These are phyloP conservation scores for Amphichorda felina DNA, from an alignment of 2,329 filamentous ascomycete genomes.

Conservation along the genomic window DNA sequence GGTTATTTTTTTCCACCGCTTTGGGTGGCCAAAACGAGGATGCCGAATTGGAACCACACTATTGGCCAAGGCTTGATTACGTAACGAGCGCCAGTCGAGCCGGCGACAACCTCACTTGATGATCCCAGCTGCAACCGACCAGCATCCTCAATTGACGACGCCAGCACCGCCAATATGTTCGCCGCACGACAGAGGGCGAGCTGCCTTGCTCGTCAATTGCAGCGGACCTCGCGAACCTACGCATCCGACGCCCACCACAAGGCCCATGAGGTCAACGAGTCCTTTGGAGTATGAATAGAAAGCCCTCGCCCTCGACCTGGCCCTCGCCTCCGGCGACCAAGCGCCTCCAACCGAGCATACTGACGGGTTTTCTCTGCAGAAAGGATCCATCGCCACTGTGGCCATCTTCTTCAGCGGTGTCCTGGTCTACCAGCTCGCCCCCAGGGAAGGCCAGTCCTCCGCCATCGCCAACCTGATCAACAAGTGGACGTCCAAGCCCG, in stretches of 20 bases:
- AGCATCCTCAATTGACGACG: conserved; percentile 15
- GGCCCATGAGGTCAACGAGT: conserved; percentile 36
- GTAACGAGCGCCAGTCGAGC: background rate
- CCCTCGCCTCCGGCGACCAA: too few species aligned
- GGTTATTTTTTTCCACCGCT: too few species aligned
- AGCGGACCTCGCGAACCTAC: conserved; percentile 33
- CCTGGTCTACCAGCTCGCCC: conserved; percentile 35
- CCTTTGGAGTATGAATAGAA: conserved; percentile 38
- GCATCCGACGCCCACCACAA: conserved; percentile 39
- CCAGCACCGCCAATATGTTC: conserved; percentile 21
- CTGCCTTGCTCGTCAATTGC: conserved; percentile 22
- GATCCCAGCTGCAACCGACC: background rate
- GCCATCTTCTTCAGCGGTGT: conserved; percentile 30
- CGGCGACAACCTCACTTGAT: conserved; percentile 2
- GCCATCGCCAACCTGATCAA: conserved; percentile 31
- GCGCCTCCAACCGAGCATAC: too few species aligned
- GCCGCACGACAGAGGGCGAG: conserved; percentile 32
- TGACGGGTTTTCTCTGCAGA: conserved; percentile 17
- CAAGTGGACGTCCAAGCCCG: conserved; percentile 32
- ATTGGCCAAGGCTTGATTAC: background rate
- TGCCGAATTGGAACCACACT: background rate
- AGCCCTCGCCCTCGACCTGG: conserved; percentile 7
- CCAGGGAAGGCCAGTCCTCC: conserved; percentile 37
- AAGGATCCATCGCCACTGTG: conserved; percentile 33
- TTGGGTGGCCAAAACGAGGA: background rate